Evolutionary conservation across 2,329 filamentous ascomycete species (phyloP), one percentile per base, ranked within the genome.

Genomic region (Hirsutella rhossiliensis): DNA sequence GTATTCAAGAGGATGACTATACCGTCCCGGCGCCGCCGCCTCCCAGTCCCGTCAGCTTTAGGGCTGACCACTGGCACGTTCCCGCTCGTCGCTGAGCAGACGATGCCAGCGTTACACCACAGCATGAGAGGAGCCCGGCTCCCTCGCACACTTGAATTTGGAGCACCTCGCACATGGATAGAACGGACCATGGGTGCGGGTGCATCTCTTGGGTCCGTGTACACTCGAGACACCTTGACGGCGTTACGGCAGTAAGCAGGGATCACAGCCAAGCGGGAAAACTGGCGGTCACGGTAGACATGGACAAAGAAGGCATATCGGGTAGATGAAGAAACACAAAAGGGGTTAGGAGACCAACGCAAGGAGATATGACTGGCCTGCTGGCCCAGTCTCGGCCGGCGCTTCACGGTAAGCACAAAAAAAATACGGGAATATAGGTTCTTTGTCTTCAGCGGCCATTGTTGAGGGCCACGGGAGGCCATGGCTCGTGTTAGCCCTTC

Each of bases 21-120:
- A 68, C 70, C 29, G 76, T 80, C 18, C 78, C 78, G n/a, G 76
- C 78, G 13, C 75, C 78, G 36, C 78, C 78, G 12, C 78, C 78
- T 18, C 76, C 78, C 12, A 79, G 74, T 52, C 78, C 78, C 8
- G 74, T 82, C 56, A 75, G 73, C 62, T 80, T 79, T 55, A 69
- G 73, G 28, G 60, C 64, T 20, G 75, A 80, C 45, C 68, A 73
- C 56, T 78, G 76, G 74, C 64, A 70, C 43, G 58, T 61, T 31
- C 56, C 59, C 39, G 49, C 51, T 39, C 56, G 53, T 43, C 58
- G 53, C 45, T 61, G 50, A 57, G 46, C 40, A 17, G 6, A 18
- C 5, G 15, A 5, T 11, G 34, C 2, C 17, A 19, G 11, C 4
- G 34, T 11, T 5, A 37, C 12, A 37, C 13, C 34, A 37, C 13